phyloP scores from a whole-genome alignment of 352 stramenopile species.

The Pythium vanterpoolii region DNA sequence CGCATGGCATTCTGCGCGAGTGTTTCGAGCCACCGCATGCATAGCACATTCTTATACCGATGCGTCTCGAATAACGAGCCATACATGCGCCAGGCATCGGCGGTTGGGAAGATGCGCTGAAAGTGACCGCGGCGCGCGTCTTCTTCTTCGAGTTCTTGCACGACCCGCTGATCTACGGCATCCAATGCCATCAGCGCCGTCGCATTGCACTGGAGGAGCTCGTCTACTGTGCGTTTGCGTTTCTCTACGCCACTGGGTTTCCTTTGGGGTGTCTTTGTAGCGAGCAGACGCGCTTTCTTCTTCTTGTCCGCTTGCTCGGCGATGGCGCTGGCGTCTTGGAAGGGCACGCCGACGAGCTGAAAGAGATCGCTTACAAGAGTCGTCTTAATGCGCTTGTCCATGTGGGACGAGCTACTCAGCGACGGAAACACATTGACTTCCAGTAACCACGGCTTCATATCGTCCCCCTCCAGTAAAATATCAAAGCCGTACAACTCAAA shows the following conservation, averaged over 20 bases:
- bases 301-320: conserved; percentile 36
- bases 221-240: conserved; percentile 32
- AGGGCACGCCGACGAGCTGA: conserved; percentile 68
- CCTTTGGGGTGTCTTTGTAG: conserved; percentile 29
- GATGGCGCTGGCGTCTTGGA: conserved; percentile 34
- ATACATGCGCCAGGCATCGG: conserved; percentile 50
- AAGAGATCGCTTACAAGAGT: conserved; percentile 85
- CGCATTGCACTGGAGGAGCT: conserved; percentile 29
- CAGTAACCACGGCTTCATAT: conserved; percentile 81
- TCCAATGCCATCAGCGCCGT: conserved; percentile 36
- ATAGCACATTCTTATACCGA: conserved; percentile 56
- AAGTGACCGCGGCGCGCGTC: conserved; percentile 61
- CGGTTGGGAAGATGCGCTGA: conserved; percentile 66
- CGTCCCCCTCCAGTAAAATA: conserved; percentile 71
- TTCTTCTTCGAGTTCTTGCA: conserved; percentile 69
- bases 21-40: conserved; percentile 47
- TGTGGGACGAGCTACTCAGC: conserved; percentile 76
- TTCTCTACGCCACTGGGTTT: conserved; percentile 10
- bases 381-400: conserved; percentile 91
- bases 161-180: conserved; percentile 45
- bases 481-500: conserved; percentile 92
- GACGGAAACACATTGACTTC: conserved; percentile 91
- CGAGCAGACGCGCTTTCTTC: conserved; percentile 49
- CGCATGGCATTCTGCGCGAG: conserved; percentile 15
- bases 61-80: conserved; percentile 47